A percentile compares a stretch with the other conserved stretches of the same genome.
These are phyloP conservation scores for Lodderomyces theae DNA, from an alignment of 1,139 yeast genomes.

Conservation along the genomic window DNA sequence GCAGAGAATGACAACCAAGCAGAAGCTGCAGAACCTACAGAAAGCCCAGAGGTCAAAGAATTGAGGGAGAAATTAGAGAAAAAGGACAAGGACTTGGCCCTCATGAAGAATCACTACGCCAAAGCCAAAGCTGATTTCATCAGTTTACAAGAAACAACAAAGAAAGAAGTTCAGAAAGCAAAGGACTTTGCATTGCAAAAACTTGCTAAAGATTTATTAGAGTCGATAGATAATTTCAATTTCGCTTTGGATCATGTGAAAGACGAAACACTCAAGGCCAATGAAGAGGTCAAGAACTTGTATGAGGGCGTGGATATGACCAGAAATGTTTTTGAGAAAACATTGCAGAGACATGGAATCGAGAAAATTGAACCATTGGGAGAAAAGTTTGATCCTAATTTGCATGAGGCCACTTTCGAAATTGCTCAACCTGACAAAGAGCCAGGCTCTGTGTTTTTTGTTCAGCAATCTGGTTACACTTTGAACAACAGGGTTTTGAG, in stretches of 20 bases:
- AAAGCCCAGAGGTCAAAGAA: conserved; percentile 23
- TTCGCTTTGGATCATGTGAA: conserved; percentile 80
- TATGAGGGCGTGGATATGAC: conserved; percentile 94
- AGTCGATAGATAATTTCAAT: conserved; percentile 86
- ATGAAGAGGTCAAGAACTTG: conserved; percentile 67
- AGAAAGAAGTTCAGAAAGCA: conserved; percentile 82
- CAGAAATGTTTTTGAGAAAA: conserved; percentile 80
- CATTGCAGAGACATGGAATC: conserved; percentile 77
- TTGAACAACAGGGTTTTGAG: conserved; percentile 86
- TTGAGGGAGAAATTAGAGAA: conserved; percentile 55
- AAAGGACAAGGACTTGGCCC: conserved; percentile 80
- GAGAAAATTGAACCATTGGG: conserved; percentile 80
- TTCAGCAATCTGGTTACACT: conserved; percentile 87
- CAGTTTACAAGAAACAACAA: conserved; percentile 86
- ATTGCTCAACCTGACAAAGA: conserved; percentile 84
- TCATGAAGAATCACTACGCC: conserved; percentile 77
- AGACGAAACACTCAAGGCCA: conserved; percentile 57
- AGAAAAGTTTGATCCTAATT: conserved; percentile 84
- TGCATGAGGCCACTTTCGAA: conserved; percentile 92
- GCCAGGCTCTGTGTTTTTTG: conserved; percentile 91
- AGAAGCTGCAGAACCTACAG: conserved; percentile 20
- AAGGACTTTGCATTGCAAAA: conserved; percentile 89
- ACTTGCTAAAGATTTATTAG: conserved; percentile 87
- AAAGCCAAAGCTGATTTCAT: conserved; percentile 92
- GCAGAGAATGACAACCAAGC: conserved; percentile 16